Evolutionary conservation across 1,284 basidiomycete genomes (phyloP).

Genomic region (Papiliotrema nemorosa): DNA sequence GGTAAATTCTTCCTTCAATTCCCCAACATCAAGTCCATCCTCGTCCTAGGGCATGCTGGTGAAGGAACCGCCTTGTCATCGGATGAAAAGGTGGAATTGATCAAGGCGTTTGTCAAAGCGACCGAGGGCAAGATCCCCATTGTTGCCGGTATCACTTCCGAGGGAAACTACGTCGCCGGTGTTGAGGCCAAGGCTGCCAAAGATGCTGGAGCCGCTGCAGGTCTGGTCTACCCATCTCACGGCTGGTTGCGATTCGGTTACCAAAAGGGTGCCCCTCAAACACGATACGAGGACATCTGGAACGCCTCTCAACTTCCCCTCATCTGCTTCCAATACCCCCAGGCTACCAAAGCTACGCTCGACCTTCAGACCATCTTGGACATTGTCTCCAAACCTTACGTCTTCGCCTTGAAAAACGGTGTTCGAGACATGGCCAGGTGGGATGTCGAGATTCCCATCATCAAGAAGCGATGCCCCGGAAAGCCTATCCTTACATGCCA

Average conservation of each 20-base stretch:
- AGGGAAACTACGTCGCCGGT: slow-evolving; percentile 14
- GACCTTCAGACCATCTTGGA: slow-evolving; percentile 15
- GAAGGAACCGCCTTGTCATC: slow-evolving; percentile 10
- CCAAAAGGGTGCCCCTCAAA: slow-evolving; percentile 15
- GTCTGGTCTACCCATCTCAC: slow-evolving; percentile 13
- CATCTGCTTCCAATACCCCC: slow-evolving; percentile 15
- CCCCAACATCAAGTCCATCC: slow-evolving; percentile 10
- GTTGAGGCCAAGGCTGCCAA: slow-evolving; percentile 16
- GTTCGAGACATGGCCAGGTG: slow-evolving; percentile 14
- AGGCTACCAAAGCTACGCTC: slow-evolving; percentile 8
- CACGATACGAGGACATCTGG: slow-evolving; percentile 12
- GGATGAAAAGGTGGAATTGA: slow-evolving; percentile 10
- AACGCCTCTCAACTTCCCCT: slow-evolving; percentile 9
- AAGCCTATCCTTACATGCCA: slow-evolving; percentile 14
- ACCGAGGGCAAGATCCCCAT: slow-evolving; percentile 13
- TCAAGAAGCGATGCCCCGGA: slow-evolving; percentile 11
- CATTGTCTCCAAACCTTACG: slow-evolving; percentile 9
- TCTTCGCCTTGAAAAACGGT: slow-evolving; percentile 17
- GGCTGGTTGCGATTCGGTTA: slow-evolving; percentile 18
- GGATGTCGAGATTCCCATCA: slow-evolving; percentile 14
- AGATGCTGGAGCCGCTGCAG: slow-evolving; percentile 13
- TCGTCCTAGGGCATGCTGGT: slow-evolving; percentile 15
- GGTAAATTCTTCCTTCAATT: slow-evolving; percentile 9
- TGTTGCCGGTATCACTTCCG: slow-evolving; percentile 13
- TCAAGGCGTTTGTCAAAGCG: slow-evolving; percentile 14